Percentiles rank a stretch among this genome's conserved stretches.
phyloP scores from a whole-genome alignment of 306 rosid genomes.

The Glycine latifolia region DNA sequence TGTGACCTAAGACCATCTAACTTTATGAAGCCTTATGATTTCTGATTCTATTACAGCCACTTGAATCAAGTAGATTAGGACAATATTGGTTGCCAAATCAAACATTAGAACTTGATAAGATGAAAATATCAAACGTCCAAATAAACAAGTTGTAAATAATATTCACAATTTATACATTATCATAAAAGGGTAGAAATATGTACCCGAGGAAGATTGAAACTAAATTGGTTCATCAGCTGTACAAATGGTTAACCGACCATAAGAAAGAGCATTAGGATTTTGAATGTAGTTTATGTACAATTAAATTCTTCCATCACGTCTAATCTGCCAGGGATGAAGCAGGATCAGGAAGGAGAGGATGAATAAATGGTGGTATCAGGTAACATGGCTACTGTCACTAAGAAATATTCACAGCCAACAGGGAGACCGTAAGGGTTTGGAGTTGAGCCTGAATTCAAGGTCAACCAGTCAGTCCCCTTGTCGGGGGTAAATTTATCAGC shows the following conservation, averaged over 20 bases:
- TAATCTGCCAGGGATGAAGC: conserved; percentile 66
- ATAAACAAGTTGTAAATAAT: conserved; percentile 48
- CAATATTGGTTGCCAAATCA: neutral
- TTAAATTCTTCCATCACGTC: conserved; percentile 95
- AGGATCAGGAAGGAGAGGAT: conserved; percentile 95
- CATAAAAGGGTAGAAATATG: conserved; percentile 42
- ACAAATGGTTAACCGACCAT: conserved; percentile 62
- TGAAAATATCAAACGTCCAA: neutral
- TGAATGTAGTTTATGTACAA: conserved; percentile 70
- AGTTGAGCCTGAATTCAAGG: conserved; percentile 95
- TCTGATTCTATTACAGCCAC: neutral
- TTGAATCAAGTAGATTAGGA: neutral
- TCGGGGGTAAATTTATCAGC: conserved; percentile 55
- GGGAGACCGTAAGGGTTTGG: conserved; percentile 88
- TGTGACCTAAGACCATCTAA: neutral
- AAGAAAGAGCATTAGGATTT: conserved; percentile 47
- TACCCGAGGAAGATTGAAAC: conserved; percentile 56
- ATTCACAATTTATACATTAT: conserved; percentile 55
- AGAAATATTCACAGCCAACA: conserved; percentile 93
- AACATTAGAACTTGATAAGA: neutral
- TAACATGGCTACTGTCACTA: conserved; percentile 98
- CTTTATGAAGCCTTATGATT: neutral
- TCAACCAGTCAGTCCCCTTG: conserved; percentile 69
- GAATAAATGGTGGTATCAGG: conserved; percentile 93
- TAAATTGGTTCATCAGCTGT: conserved; percentile 68